A percentile compares a stretch with the other conserved stretches of the same genome.
Conservation (phyloP, 768 basidiomycete species). For the Candolleomyces aberdarensis region DNA sequence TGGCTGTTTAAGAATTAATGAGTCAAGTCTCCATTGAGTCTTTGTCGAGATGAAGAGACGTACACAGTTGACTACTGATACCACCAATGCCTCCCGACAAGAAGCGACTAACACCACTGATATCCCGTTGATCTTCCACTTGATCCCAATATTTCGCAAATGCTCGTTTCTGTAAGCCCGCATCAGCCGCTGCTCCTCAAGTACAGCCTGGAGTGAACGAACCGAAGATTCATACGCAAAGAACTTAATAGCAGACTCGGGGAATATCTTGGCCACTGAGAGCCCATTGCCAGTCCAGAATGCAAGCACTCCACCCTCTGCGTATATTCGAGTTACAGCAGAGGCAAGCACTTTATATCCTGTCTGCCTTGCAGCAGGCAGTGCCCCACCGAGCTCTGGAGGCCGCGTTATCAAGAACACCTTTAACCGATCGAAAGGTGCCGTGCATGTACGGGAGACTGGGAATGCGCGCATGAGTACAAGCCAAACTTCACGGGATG, state of each 20-base stretch:
- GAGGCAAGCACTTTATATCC: slow-evolving; percentile 63
- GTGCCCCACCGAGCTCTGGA: slow-evolving; percentile 63
- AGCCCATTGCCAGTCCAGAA: slow-evolving; percentile 99
- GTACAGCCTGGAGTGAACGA: slow-evolving; percentile 28
- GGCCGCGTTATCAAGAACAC: slow-evolving; percentile 92
- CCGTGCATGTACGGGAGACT: slow-evolving; percentile 97
- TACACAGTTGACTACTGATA: slow-evolving; percentile 87
- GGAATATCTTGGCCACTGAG: slow-evolving; percentile 93
- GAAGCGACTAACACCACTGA: slow-evolving; percentile 91
- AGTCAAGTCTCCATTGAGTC: slow-evolving; percentile 16
- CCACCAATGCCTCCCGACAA: slow-evolving; percentile 95
- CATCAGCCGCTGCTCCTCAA: background rate
- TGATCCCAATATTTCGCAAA: slow-evolving; percentile 91
- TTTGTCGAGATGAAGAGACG: slow-evolving; percentile 24
- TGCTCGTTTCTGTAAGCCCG: slow-evolving; percentile 72
- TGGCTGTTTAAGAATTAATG: slow-evolving; percentile 47
- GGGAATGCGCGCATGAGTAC: background rate
- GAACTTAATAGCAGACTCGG: slow-evolving; percentile 99
- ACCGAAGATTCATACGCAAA: slow-evolving; percentile 92
- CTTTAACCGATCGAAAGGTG: slow-evolving; percentile 96
- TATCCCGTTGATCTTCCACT: slow-evolving; percentile 84
- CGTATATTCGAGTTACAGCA: slow-evolving; percentile 80
- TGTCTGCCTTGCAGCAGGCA: slow-evolving; percentile 38
- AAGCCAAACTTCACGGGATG: slow-evolving; percentile 28
- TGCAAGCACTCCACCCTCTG: slow-evolving; percentile 82